These are phyloP conservation scores for Cystofilobasidium macerans DNA, from an alignment of 768 basidiomycete species.

Conservation along the genomic window DNA sequence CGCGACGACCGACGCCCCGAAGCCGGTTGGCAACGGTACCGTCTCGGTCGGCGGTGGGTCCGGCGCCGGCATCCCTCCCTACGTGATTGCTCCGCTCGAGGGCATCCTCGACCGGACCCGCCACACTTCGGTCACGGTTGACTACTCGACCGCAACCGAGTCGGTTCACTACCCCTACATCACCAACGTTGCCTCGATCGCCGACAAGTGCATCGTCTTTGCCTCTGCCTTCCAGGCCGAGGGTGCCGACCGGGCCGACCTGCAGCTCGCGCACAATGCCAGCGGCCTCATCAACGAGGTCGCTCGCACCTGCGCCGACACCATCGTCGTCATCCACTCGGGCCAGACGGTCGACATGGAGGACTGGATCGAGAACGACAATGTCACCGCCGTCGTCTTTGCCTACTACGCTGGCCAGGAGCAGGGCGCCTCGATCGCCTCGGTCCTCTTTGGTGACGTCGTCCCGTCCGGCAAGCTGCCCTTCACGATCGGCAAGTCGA, in stretches of 20 bases:
- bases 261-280: constrained; percentile 22
- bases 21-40: constrained; percentile 30
- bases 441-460: constrained; percentile 58
- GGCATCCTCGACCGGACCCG: constrained; percentile 32
- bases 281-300: constrained; percentile 19
- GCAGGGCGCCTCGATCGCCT: constrained; percentile 57
- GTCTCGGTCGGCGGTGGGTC: constrained; percentile 36
- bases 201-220: constrained; percentile 37
- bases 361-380: constrained; percentile 20
- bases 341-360: constrained; percentile 25
- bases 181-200: constrained; percentile 27
- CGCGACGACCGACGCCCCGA: background rate
- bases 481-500: constrained; percentile 60
- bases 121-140: constrained; percentile 30
- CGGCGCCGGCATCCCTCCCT: constrained; percentile 35
- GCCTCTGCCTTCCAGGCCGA: constrained; percentile 35
- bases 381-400: constrained; percentile 23
- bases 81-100: constrained; percentile 32
- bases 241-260: constrained; percentile 34
- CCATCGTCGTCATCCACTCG: constrained; percentile 6
- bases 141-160: constrained; percentile 33
- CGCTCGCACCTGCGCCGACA: constrained; percentile 10
- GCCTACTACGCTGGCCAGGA: constrained; percentile 46
- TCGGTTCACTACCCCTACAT: constrained; percentile 29
- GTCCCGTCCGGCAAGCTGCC: constrained; percentile 65